Evolutionary conservation across 176 grass and related monocot species (phyloP).

Genomic region (Aegilops tauschii): DNA sequence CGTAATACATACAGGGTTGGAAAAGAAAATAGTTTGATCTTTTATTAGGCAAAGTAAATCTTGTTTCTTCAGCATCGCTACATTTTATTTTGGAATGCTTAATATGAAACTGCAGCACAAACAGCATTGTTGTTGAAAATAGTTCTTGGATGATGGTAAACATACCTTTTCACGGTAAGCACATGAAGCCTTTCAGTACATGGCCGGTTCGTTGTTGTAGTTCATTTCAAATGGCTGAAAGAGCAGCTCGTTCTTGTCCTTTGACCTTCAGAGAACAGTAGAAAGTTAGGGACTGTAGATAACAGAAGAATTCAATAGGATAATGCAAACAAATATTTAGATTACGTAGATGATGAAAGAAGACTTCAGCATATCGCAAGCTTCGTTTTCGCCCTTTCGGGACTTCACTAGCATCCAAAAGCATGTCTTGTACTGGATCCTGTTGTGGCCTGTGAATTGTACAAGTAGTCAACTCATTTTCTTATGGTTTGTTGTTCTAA

Average conservation of each 20-base stretch:
- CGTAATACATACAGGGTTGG: too few relatives aligned
- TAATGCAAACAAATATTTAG: not conserved
- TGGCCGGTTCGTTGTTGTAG: conserved; percentile 65
- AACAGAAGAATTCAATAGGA: conserved; percentile 20
- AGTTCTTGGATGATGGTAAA: not conserved
- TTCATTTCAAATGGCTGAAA: conserved; percentile 73
- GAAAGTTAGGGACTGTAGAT: not conserved
- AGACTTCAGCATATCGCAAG: conserved; percentile 67
- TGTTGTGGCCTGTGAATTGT: not conserved
- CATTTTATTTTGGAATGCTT: not conserved
- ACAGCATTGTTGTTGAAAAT: not conserved
- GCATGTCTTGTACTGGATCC: conserved; percentile 79
- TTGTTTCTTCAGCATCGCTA: conserved; percentile 23
- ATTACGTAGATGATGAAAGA: conserved; percentile 11
- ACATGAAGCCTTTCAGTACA: conserved; percentile 78
- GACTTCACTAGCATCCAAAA: conserved; percentile 94
- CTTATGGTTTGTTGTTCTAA: not conserved
- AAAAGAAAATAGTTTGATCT: not conserved
- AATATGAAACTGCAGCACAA: not conserved
- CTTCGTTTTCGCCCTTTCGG: conserved; percentile 63
- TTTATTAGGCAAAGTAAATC: not conserved
- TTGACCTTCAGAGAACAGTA: too few relatives aligned
- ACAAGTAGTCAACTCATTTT: not conserved
- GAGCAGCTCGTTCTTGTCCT: too few relatives aligned
- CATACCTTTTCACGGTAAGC: conserved; percentile 51